Conservation (phyloP, 2,329 filamentous ascomycete species). For the Aphanocladium album region DNA sequence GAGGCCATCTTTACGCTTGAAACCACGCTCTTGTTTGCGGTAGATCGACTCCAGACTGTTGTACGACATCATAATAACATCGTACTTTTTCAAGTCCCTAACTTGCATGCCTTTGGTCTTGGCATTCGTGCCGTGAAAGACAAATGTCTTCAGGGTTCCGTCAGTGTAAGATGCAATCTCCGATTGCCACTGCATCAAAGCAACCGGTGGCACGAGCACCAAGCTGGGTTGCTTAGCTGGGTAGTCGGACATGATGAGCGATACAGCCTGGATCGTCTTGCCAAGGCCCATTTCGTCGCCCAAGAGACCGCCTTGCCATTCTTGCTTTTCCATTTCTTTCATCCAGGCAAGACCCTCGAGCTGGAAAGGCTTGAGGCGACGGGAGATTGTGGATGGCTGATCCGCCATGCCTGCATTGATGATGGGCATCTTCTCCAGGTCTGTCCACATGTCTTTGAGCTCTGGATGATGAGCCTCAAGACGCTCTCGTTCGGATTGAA, state of each 20-base stretch:
- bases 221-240: conserved; percentile 77
- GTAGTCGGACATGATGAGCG: conserved; percentile 96
- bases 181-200: conserved; percentile 89
- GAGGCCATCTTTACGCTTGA: conserved; percentile 71
- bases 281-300: conserved; percentile 99
- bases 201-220: conserved; percentile 87
- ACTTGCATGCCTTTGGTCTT: conserved; percentile 73
- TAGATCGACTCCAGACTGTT: conserved; percentile 86
- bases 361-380: conserved; percentile 87
- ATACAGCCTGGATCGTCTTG: conserved; percentile 97
- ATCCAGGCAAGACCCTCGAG: conserved; percentile 94
- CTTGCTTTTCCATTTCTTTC: conserved; percentile 77
- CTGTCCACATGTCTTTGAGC: conserved; percentile 78
- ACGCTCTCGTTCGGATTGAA: conserved; percentile 52
- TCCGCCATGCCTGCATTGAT: conserved; percentile 49
- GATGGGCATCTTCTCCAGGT: conserved; percentile 62
- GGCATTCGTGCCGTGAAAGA: conserved; percentile 82
- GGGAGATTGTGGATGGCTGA: conserved; percentile 66
- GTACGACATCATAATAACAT: conserved; percentile 98
- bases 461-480: conserved; percentile 74
- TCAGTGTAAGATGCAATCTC: conserved; percentile 80
- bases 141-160: conserved; percentile 81
- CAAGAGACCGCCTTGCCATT: conserved; percentile 83
- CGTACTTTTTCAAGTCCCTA: conserved; percentile 72
- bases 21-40: conserved; percentile 88